Evolutionary conservation across 2,329 filamentous ascomycete species (phyloP).

Genomic region (Aspergillus pseudotamarii): DNA sequence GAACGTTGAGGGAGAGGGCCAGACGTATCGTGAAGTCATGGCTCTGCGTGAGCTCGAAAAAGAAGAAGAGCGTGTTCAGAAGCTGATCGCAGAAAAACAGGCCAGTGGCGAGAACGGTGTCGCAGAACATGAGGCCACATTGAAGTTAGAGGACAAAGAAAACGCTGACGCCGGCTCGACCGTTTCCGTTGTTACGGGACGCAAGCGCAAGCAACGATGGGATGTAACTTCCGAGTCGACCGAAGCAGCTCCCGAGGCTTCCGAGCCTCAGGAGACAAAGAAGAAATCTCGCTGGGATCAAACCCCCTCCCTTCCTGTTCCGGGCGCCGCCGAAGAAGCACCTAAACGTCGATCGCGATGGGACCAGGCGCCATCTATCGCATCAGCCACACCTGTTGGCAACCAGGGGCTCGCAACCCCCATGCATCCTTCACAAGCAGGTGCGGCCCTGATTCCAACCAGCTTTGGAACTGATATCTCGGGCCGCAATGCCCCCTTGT

Average conservation of each 20-base stretch:
- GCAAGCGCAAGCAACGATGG: slow-evolving; percentile 95
- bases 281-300: slow-evolving; percentile 91
- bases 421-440: slow-evolving; percentile 69
- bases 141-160: slow-evolving; percentile 74
- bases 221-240: slow-evolving; percentile 69
- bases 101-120: slow-evolving; percentile 62
- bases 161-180: slow-evolving; percentile 71
- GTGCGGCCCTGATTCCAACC: slow-evolving; percentile 54
- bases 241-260: slow-evolving; percentile 52
- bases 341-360: slow-evolving; percentile 81
- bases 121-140: slow-evolving; percentile 70
- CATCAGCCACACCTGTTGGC: slow-evolving; percentile 71
- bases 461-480: slow-evolving; percentile 81
- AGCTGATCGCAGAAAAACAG: slow-evolving; percentile 76
- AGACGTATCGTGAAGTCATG: slow-evolving; percentile 90
- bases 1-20: slow-evolving; percentile 68
- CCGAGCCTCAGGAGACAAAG: slow-evolving; percentile 60
- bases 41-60: slow-evolving; percentile 84
- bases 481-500: slow-evolving; percentile 76
- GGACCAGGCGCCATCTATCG: slow-evolving; percentile 78
- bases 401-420: slow-evolving; percentile 76
- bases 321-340: slow-evolving; percentile 54
- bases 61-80: slow-evolving; percentile 85
- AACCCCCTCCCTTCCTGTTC: slow-evolving; percentile 62
- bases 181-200: slow-evolving; percentile 62